Percentiles rank a stretch among this genome's conserved stretches.
Conservation (phyloP, 768 basidiomycete genomes). For the Xanthoconium purpureum region DNA sequence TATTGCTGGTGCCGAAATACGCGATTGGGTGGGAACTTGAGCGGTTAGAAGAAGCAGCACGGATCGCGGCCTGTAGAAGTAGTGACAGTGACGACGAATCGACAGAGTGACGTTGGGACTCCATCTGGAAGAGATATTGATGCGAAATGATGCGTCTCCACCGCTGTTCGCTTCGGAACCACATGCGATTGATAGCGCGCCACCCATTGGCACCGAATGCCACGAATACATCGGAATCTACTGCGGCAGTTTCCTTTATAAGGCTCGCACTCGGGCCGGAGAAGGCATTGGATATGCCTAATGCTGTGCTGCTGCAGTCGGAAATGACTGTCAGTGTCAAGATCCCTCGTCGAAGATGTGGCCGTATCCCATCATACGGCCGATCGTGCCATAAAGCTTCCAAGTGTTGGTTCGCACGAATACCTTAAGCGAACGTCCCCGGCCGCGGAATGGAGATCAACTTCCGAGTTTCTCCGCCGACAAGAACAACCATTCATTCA, state of each 20-base stretch:
- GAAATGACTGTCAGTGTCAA: not conserved
- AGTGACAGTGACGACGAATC: slow-evolving; percentile 75
- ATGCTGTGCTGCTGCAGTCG: not conserved
- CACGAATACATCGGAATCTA: slow-evolving; percentile 7
- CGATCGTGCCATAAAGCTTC: not conserved
- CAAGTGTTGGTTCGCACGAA: not conserved
- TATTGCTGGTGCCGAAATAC: slow-evolving; percentile 46
- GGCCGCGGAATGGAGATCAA: not conserved
- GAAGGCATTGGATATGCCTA: not conserved
- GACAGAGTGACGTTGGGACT: slow-evolving; percentile 23
- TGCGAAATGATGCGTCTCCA: not conserved
- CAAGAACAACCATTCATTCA: not conserved
- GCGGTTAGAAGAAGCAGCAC: slow-evolving; percentile 57
- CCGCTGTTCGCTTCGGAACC: slow-evolving; percentile 1
- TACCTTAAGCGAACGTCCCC: not conserved
- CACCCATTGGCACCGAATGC: not conserved
- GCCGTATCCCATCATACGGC: no score
- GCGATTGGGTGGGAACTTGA: slow-evolving; percentile 70
- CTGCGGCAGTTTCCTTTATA: not conserved
- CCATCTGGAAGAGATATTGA: slow-evolving; percentile 7
- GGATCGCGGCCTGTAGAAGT: slow-evolving; percentile 34
- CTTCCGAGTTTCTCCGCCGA: slow-evolving; percentile 14
- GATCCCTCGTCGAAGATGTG: no score
- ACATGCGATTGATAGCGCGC: not conserved
- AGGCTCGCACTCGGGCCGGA: not conserved